Evolutionary conservation across 495 filamentous ascomycete genomes (phyloP).

Genomic region (Aspergillus heteromorphus): DNA sequence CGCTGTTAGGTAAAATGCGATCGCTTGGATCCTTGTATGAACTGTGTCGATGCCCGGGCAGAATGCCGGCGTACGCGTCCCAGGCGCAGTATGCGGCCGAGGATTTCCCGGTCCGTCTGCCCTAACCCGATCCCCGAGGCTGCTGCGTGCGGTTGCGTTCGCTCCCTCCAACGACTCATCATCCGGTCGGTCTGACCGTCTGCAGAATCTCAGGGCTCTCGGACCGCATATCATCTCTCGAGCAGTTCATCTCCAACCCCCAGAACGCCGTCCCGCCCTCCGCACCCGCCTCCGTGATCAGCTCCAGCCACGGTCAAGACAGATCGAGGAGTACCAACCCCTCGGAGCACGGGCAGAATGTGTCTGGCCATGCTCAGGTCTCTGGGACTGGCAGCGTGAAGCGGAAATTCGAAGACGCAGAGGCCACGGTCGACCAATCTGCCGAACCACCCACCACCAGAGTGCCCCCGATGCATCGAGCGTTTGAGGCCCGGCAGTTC

Average conservation of each 20-base stretch:
- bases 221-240: not conserved
- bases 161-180: not conserved
- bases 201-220: not conserved
- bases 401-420: not conserved
- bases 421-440: not conserved
- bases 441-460: not conserved
- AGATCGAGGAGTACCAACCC: not conserved
- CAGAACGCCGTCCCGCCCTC: not conserved
- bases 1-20: not conserved
- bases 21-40: not conserved
- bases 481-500: not conserved
- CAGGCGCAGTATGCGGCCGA: not conserved
- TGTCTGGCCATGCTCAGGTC: not conserved
- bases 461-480: not conserved
- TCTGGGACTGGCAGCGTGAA: not conserved
- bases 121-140: too few species aligned
- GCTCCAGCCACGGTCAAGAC: not conserved
- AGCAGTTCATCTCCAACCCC: not conserved
- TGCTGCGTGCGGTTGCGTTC: too few species aligned
- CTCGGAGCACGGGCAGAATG: not conserved
- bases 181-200: not conserved
- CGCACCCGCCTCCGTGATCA: not conserved
- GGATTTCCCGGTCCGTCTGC: not conserved
- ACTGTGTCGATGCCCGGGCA: not conserved
- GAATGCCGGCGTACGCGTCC: not conserved